phyloP scores from a whole-genome alignment of 768 basidiomycete species.

The Cytidiella melzeri region DNA sequence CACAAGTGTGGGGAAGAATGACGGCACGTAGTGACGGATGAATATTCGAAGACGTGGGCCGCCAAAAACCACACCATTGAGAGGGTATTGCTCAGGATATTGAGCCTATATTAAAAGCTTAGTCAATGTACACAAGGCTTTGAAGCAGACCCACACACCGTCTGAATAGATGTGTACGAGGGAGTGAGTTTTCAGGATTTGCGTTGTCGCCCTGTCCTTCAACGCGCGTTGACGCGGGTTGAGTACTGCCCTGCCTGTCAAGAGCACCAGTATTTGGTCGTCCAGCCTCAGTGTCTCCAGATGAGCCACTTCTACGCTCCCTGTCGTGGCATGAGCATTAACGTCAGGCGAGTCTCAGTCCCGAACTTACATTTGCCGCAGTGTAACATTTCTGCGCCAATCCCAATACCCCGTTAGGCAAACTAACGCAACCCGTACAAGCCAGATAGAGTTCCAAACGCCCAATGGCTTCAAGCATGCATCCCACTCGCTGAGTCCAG shows the following conservation, averaged over 20 bases:
- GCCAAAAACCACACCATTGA: conserved; percentile 81
- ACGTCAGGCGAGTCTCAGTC: background rate
- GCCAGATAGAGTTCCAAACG: conserved; percentile 62
- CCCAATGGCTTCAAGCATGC: conserved; percentile 64
- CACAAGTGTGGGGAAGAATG: conserved; percentile 72
- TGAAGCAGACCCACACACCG: no score
- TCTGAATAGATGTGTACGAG: conserved; percentile 7
- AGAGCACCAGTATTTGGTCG: no score
- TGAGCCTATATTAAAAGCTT: conserved; percentile 35
- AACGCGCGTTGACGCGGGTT: no score
- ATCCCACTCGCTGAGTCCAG: conserved; percentile 45
- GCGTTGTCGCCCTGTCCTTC: background rate
- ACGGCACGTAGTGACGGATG: conserved; percentile 69
- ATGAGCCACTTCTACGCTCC: no score
- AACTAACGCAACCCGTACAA: conserved; percentile 45
- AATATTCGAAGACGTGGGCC: conserved; percentile 75
- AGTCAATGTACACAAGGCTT: background rate
- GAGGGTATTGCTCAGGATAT: conserved; percentile 58
- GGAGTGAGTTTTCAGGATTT: conserved; percentile 1
- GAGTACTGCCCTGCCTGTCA: no score
- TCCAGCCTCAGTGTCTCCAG: conserved; percentile 1
- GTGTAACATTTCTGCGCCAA: conserved; percentile 30
- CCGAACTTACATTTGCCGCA: conserved; percentile 15
- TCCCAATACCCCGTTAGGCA: conserved; percentile 51
- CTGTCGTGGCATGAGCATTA: background rate